These are phyloP conservation scores for Ogataea ramenticola DNA, from an alignment of 805 yeast genomes.

Conservation along the genomic window DNA sequence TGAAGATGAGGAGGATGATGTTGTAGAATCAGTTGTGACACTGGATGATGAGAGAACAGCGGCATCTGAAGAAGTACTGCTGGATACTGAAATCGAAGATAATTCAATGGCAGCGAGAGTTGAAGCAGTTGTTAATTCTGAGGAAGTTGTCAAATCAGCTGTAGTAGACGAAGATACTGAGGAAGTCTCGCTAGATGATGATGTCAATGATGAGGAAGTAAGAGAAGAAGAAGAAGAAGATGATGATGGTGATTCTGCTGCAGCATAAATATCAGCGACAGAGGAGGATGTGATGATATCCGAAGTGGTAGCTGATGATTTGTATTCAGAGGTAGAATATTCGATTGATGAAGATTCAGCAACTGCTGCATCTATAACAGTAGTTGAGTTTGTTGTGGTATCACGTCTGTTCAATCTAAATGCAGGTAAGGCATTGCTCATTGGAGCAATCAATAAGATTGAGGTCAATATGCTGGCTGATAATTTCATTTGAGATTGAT, in stretches of 20 bases:
- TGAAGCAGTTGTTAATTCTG: too few relatives aligned
- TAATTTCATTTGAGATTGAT: not conserved
- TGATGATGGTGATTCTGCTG: not conserved
- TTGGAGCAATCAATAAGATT: not conserved
- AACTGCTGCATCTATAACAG: conserved; percentile 4
- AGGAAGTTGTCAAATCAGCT: too few relatives aligned
- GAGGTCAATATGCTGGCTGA: not conserved
- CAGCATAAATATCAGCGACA: not conserved
- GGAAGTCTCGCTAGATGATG: too few relatives aligned
- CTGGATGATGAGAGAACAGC: too few relatives aligned
- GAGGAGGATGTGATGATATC: not conserved
- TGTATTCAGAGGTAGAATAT: not conserved
- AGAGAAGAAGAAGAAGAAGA: not conserved
- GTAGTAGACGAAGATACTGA: too few relatives aligned
- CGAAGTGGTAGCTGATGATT: not conserved
- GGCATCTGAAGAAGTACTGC: too few relatives aligned
- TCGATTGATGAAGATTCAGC: not conserved
- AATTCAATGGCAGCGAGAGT: too few relatives aligned
- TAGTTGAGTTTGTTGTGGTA: conserved; percentile 2
- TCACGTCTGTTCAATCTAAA: conserved; percentile 1
- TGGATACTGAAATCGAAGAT: too few relatives aligned
- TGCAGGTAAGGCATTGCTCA: not conserved
- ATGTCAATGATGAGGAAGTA: not conserved
- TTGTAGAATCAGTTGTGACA: too few relatives aligned
- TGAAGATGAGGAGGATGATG: too few relatives aligned